Evolutionary conservation across 352 stramenopile genomes (phyloP), one percentile per base, ranked within the genome.

Genomic region (Phytophthora pini): DNA sequence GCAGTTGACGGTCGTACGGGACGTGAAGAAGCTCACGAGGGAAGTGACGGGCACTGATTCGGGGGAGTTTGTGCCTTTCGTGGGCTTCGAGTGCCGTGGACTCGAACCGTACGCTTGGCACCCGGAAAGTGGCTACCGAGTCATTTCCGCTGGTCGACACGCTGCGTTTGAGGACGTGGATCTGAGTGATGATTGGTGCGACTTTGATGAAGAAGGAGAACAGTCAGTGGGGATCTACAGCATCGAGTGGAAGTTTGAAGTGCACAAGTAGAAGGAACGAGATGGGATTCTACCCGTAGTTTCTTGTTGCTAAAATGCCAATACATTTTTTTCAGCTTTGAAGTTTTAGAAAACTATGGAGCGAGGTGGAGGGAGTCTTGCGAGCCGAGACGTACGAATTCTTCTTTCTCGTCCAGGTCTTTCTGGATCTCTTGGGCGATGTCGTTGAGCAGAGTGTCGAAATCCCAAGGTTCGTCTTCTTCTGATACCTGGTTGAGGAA

Each of bases 11-110:
- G 85, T 96, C 32, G 76, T 95, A 49, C 84, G 85, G 31, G 85
- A 94, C 65, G 71, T 94, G n/a, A 96, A 95, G 74, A 94, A 93
- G 56, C 79, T 93, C 59, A 93, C 84, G 61, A 82, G 85, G 26
- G 68, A 62, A 1, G 57, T 95, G 22, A 74, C 62, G 9, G 79
- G 43, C 9, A 71, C 84, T 1, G 87, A 94, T 66, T 92, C 80
- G 34, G 86, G 83, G 27, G 73, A 85, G 57, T 95, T 70, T 38
- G 84, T 94, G n/a, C 88, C 88, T 9, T 78, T 96, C 31, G 88
- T 94, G 24, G 87, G 80, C 51, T 96, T 96, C 61, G 88, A 96
- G 41, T 96, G 88, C 65, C 88, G 88, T 51, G 87, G 88, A 20
- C 59, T 96, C 20, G 88, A 96, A 74, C 87, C 86, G 4, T 82